Base-by-base conservation (phyloP, 352 stramenopile genomes). In the Globisporangium cylindrosporum region DNA sequence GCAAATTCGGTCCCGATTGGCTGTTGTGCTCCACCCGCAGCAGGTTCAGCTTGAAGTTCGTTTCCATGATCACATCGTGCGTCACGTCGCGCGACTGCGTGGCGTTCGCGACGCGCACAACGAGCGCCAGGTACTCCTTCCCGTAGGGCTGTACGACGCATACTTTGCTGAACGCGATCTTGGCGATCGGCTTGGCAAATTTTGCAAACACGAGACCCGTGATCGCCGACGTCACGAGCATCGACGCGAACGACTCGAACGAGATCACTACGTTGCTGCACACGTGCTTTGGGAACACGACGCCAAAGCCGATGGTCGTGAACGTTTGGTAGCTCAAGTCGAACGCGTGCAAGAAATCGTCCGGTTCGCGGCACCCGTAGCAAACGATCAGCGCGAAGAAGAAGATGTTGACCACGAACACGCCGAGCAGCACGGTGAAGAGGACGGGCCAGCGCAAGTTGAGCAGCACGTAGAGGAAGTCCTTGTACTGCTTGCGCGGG, bases 311-410 rank as follows among this genome's bases (percentile, higher is more conserved):
- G 68, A 95, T 93, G 6, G 87, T 95, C 15, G 84, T 93, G 66
- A 93, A 95, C 2, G 87, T 93, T 71, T 95, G 87, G 68, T 95
- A 95, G 57, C 82, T 93, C 43, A 93, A 55, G 62, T 91, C 79
- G 57, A 92, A 90, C 3, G 82, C 75, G 38, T 82, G 75, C n/a
- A 89, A 78, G 49, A 90, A 86, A 27, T 67, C 67, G 22, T 70
- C 74, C 0, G 83, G 84, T 29, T 93, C 82, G 43, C 77, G 67
- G 64, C 87, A 95, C 41, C 73, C 59, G 27, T 71, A 77, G 46
- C 73, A 86, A 38, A 79, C 70, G 54, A 91, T 12, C 3, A 74
- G 27, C 5, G 80, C 81, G 34, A 95, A 90, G 24, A 80, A 66
- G 46, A 91, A 81, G 59, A 93, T 90, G 61, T 89, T 87, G 29